Percentiles rank a stretch among this genome's conserved stretches.
phyloP scores from a whole-genome alignment of 164 flowering plant genomes.

The Hamamelis virginiana region DNA sequence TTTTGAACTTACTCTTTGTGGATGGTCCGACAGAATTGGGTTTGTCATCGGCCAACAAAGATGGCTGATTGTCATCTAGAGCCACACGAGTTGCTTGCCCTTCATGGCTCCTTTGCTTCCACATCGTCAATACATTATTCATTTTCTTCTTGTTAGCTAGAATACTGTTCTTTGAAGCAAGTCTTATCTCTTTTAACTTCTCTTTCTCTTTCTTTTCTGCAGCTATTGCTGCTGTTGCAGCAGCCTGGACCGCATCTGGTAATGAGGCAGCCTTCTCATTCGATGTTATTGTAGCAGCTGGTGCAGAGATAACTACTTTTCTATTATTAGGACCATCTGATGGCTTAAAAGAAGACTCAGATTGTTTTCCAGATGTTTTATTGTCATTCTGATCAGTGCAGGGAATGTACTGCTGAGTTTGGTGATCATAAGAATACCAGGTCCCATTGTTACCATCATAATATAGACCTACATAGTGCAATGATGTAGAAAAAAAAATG shows the following conservation, averaged over 20 bases:
- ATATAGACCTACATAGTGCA: conserved; percentile 70
- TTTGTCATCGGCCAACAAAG: conserved; percentile 47
- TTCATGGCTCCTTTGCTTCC: conserved; percentile 98
- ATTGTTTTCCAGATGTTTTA: conserved; percentile 47
- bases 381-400: conserved; percentile 65
- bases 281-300: conserved; percentile 74
- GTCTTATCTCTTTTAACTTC: conserved; percentile 76
- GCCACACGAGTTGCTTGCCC: conserved; percentile 88
- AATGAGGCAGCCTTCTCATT: conserved; percentile 73
- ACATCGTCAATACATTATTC: conserved; percentile 89
- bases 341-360: conserved; percentile 53
- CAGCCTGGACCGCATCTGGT: conserved; percentile 99
- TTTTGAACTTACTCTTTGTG: conserved; percentile 49
- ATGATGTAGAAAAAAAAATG: not conserved
- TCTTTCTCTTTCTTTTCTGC: conserved; percentile 99
- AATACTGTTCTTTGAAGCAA: conserved; percentile 92
- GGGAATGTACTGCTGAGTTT: conserved; percentile 83
- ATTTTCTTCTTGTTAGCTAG: conserved; percentile 94
- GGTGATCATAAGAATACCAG: conserved; percentile 92
- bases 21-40: conserved; percentile 31
- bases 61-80: conserved; percentile 53
- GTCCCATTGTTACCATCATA: conserved; percentile 88
- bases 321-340: conserved; percentile 54
- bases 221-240: conserved; percentile 91
- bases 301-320: conserved; percentile 93